Base-by-base conservation (phyloP, 2,329 filamentous ascomycete species). In the Ceratocystis ficicola region DNA sequence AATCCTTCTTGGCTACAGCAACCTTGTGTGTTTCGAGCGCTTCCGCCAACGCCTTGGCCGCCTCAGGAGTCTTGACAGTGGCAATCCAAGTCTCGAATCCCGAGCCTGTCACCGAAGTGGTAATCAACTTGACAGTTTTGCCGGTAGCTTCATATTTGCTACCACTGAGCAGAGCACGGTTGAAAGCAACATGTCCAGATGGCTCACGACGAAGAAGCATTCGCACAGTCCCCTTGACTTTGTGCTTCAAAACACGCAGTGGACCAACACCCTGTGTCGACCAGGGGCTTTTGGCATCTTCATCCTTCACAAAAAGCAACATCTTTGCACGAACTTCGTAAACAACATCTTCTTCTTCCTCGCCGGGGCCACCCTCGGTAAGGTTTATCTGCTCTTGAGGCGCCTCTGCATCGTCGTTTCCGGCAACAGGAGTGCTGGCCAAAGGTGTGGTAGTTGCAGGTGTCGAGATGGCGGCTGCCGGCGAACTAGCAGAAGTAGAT, bases 171-270 rank as follows among this genome's bases (percentile, higher is more conserved):
- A 92, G 74, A 22, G 79, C 75, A 70, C 86, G 83, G 76, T 95
- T 95, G 71, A 95, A 77, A 2, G 87, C 81, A 60, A 93, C 78
- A 48, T 87, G 83, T 17, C 90, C 90, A 69, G 85, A 82, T 0
- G 89, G 88, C 69, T 91, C 87, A n/a, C 84, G 83, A 62, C 90
- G 84, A 68, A 92, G 76, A 22, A 95, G 76, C 59, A 94, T 77
- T 50, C 90, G 84, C 3, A 86, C 81, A 32, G 81, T 79, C 22
- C 82, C 83, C 0, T 85, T 89, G 17, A 80, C 79, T 73, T 89
- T 88, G 76, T 93, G 82, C 74, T 87, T 87, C 68, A 95, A 78
- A 15, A 95, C 73, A 48, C 88, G 86, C 64, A 92, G 76, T 10
- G 83, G 81, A 0, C 90, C 90, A 6, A 89, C 77, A 57, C 89